A percentile compares a stretch with the other conserved stretches of the same genome.
These are phyloP conservation scores for Eimeria falciformis DNA, from an alignment of 169 alveolate species.

Conservation along the genomic window DNA sequence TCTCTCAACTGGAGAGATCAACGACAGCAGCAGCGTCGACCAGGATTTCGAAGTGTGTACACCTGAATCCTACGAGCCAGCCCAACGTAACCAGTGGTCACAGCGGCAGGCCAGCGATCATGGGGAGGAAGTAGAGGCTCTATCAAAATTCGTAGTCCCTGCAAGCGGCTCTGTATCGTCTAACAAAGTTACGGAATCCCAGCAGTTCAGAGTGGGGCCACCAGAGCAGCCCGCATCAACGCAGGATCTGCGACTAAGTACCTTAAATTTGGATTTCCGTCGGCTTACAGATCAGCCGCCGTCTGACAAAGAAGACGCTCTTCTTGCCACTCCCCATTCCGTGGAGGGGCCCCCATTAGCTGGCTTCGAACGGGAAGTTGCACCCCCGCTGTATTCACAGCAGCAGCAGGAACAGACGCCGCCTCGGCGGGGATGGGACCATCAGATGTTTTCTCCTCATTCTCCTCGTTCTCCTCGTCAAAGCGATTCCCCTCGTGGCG, in stretches of 20 bases:
- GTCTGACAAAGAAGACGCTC: neutral
- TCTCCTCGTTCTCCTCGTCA: no score
- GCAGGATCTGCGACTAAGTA: neutral
- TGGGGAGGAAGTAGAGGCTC: neutral
- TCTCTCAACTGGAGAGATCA: slow-evolving; percentile 19
- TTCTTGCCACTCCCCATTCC: neutral
- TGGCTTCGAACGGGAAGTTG: neutral
- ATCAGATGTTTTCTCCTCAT: no score
- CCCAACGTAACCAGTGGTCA: neutral
- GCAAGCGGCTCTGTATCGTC: no score
- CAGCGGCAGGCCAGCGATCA: slow-evolving; percentile 3
- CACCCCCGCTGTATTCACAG: neutral
- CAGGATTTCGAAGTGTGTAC: slow-evolving; percentile 43
- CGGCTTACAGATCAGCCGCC: neutral
- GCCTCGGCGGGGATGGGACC: neutral
- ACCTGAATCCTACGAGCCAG: slow-evolving; percentile 4
- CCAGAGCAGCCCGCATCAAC: neutral
- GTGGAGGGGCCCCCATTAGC: no score
- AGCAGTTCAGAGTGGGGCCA: no score
- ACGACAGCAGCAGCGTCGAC: slow-evolving; percentile 48
- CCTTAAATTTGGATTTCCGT: no score
- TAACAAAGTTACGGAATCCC: no score
- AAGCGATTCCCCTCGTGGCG: no score
- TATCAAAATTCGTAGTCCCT: neutral
- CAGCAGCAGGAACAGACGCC: slow-evolving; percentile 8